These are phyloP conservation scores for Suillus luteus DNA, from an alignment of 768 basidiomycete genomes.

Conservation along the genomic window DNA sequence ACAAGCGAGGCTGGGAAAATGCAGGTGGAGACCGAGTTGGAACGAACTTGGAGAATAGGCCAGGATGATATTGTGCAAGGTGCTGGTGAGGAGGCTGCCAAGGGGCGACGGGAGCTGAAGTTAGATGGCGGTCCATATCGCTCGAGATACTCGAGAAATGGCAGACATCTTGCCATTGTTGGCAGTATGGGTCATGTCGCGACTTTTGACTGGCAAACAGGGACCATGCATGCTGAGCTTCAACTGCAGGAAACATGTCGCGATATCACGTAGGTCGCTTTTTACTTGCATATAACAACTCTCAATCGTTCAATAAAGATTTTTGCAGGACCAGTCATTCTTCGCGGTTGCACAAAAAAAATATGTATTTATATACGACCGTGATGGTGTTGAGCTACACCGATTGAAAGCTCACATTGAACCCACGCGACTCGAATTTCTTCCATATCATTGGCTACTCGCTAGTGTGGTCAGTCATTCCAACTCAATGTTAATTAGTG, in stretches of 20 bases:
- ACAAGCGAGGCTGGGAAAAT: slow-evolving; percentile 72
- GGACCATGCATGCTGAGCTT: slow-evolving; percentile 81
- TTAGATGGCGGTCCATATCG: slow-evolving; percentile 87
- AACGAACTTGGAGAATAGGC: slow-evolving; percentile 85
- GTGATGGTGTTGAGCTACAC: slow-evolving; percentile 91
- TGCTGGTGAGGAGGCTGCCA: slow-evolving; percentile 74
- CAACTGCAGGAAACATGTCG: slow-evolving; percentile 89
- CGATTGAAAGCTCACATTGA: slow-evolving; percentile 83
- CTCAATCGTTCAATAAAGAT: slow-evolving; percentile 45
- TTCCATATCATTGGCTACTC: slow-evolving; percentile 95
- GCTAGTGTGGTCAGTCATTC: slow-evolving; percentile 67
- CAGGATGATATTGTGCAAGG: slow-evolving; percentile 75
- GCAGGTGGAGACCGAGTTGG: slow-evolving; percentile 76
- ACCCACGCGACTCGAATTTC: slow-evolving; percentile 85
- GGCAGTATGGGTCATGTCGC: slow-evolving; percentile 85
- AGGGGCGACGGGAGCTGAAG: slow-evolving; percentile 74
- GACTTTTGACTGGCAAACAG: slow-evolving; percentile 92
- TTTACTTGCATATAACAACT: neutral
- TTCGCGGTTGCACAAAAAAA: slow-evolving; percentile 96
- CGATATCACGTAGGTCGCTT: slow-evolving; percentile 77
- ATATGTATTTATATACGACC: slow-evolving; percentile 95
- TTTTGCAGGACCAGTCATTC: slow-evolving; percentile 89
- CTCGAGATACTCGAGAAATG: slow-evolving; percentile 87
- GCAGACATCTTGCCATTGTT: slow-evolving; percentile 85
- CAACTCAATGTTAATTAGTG: neutral